Conservation (phyloP, 371 early-diverging fungal genomes). For the Circinella minor region DNA sequence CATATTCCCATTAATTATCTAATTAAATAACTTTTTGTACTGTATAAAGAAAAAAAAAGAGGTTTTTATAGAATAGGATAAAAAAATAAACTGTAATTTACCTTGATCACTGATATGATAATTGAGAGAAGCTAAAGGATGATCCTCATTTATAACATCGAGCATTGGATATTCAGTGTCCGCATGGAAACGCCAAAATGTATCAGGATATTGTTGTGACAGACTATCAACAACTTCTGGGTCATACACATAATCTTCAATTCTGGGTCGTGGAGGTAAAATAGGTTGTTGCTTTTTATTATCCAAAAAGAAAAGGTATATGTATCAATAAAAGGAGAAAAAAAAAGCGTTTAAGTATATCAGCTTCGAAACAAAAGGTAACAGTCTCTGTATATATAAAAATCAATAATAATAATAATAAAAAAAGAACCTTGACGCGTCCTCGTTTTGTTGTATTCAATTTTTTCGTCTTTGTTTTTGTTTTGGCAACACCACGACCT, state of each 20-base stretch:
- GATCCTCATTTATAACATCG: slow-evolving; percentile 61
- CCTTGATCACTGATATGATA: slow-evolving; percentile 46
- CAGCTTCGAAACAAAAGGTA: not conserved
- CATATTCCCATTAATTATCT: not conserved
- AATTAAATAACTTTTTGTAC: not conserved
- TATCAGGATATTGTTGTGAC: slow-evolving; percentile 35
- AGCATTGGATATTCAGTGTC: slow-evolving; percentile 24
- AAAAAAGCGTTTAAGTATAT: not conserved
- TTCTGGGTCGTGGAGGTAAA: slow-evolving; percentile 1
- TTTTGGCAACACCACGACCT: not conserved
- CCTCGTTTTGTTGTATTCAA: not conserved
- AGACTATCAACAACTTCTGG: slow-evolving; percentile 49
- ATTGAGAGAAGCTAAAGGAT: slow-evolving; percentile 61
- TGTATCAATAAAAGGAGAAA: not conserved
- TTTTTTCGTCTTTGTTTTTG: slow-evolving; percentile 8
- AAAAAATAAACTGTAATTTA: not conserved
- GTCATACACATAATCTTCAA: slow-evolving; percentile 33
- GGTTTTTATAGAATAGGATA: not conserved
- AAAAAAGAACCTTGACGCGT: slow-evolving; percentile 3
- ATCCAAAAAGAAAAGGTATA: not conserved
- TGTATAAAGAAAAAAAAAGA: not conserved
- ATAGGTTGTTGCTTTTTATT: not conserved
- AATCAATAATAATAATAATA: not conserved
- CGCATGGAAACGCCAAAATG: slow-evolving; percentile 30
- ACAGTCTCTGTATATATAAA: not conserved